Evolutionary conservation across 768 basidiomycete genomes (phyloP), one percentile per base, ranked within the genome.

Genomic region (Amanita phalloides): DNA sequence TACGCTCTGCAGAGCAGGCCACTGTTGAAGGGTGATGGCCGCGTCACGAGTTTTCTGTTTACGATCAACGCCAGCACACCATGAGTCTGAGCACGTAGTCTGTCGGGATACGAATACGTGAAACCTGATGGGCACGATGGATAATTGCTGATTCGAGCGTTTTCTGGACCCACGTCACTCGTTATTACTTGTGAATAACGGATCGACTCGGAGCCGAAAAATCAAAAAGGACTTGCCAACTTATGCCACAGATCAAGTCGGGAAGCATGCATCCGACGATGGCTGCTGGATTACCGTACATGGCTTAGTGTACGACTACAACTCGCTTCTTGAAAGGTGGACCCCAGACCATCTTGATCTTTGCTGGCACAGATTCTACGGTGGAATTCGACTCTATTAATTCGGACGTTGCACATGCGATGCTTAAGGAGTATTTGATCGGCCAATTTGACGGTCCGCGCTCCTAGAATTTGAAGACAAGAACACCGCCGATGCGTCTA

Each of bases 341-440:
- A 1, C 65, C 69, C 0, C 71, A 77, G 49, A 76, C 76, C 2
- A 84, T 82, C 51, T 62, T 68, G 10, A 64, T 76, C 20, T 72
- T 76, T 9, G 78, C 79, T 1, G 79, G 79, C 0, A 69, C 79
- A 55, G 81, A 84, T 54, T 74, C 76, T 2, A 75, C 77, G 1
- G 81, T 82, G 10, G 81, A 84, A 53, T 83, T 82, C 61, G 67
- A 81, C 61, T 75, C 79, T 0, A 80, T 82, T 48, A 80, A 81
- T 62, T 77, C 75, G 14, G 61, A 67, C 7, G 74, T 75, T 51
- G 78, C 73, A 2, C 71, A 68, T 48, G 53, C 53, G 20, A 70
- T 74, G 58, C 65, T 81, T 6, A 70, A 68, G 0, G 68, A 73
- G 56, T 76, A 73, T 66, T 78, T 80, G 57, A 74, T 81, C 55